Percentiles rank a stretch among this genome's conserved stretches.
Evolutionary conservation across 345 rosid species (phyloP).

Genomic region (Geranium rotundifolium): DNA sequence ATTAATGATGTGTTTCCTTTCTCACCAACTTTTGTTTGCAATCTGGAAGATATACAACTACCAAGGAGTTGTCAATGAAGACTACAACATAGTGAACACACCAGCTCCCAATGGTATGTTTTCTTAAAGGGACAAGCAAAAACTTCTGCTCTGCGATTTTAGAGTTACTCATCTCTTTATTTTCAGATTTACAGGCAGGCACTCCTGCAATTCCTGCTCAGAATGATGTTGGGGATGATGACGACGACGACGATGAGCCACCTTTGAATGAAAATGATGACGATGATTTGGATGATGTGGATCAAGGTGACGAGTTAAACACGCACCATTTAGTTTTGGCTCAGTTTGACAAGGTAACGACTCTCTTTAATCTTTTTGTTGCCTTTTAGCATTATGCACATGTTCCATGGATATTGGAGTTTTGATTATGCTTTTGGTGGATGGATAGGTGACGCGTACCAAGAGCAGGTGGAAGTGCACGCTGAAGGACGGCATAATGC

Average conservation of each 20-base stretch:
- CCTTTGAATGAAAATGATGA: conserved; percentile 90
- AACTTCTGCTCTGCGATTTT: not conserved
- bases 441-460: conserved; percentile 74
- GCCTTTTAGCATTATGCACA: conserved; percentile 1
- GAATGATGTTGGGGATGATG: conserved; percentile 44
- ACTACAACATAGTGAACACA: conserved; percentile 72
- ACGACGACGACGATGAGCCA: conserved; percentile 75
- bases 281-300: conserved; percentile 83
- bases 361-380: not conserved
- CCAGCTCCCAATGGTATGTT: conserved; percentile 79
- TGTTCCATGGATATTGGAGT: not conserved
- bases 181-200: conserved; percentile 60
- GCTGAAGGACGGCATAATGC: conserved; percentile 97
- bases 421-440: conserved; percentile 1
- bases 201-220: conserved; percentile 46
- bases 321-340: conserved; percentile 95
- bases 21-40: conserved; percentile 3
- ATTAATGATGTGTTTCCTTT: conserved; percentile 3
- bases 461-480: conserved; percentile 96
- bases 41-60: conserved; percentile 73
- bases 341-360: conserved; percentile 84
- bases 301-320: conserved; percentile 80
- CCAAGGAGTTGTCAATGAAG: conserved; percentile 79
- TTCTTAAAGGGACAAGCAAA: not conserved
- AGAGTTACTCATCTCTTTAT: conserved; percentile 7